These are phyloP conservation scores for Rubroshorea leprosula DNA, from an alignment of 345 rosid species.

Conservation along the genomic window DNA sequence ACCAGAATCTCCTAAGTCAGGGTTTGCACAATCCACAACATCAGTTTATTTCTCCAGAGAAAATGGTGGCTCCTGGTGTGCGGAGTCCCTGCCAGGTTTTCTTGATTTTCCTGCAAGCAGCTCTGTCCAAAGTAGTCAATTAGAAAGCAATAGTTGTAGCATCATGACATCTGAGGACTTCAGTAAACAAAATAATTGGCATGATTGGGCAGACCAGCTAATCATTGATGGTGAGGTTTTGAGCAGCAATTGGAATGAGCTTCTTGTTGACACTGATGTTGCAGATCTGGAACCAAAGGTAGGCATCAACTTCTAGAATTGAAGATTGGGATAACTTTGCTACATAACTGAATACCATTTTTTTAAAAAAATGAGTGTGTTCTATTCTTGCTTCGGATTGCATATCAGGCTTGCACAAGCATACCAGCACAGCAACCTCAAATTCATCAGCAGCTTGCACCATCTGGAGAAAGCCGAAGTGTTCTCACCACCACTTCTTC, in stretches of 20 bases:
- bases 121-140: constrained; percentile 38
- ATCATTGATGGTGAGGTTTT: constrained; percentile 65
- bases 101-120: constrained; percentile 45
- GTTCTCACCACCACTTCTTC: constrained; percentile 47
- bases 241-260: constrained; percentile 54
- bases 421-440: constrained; percentile 36
- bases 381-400: constrained; percentile 40
- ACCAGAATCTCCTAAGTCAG: constrained; percentile 32
- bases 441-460: constrained; percentile 41
- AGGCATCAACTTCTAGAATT: constrained; percentile 8
- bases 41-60: constrained; percentile 34
- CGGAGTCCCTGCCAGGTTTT: constrained; percentile 42
- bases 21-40: constrained; percentile 36
- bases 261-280: constrained; percentile 43
- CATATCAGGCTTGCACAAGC: constrained; percentile 40
- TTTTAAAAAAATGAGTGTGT: constrained; percentile 1
- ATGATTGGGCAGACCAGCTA: constrained; percentile 84
- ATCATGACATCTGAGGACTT: constrained; percentile 47
- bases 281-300: constrained; percentile 65
- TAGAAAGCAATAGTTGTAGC: constrained; percentile 42
- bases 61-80: constrained; percentile 54
- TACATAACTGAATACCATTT: constrained; percentile 13
- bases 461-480: constrained; percentile 46
- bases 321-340: constrained; percentile 15
- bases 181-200: constrained; percentile 56